Conservation (phyloP, 139 green algal genomes). For the Tetraselmis striata region DNA sequence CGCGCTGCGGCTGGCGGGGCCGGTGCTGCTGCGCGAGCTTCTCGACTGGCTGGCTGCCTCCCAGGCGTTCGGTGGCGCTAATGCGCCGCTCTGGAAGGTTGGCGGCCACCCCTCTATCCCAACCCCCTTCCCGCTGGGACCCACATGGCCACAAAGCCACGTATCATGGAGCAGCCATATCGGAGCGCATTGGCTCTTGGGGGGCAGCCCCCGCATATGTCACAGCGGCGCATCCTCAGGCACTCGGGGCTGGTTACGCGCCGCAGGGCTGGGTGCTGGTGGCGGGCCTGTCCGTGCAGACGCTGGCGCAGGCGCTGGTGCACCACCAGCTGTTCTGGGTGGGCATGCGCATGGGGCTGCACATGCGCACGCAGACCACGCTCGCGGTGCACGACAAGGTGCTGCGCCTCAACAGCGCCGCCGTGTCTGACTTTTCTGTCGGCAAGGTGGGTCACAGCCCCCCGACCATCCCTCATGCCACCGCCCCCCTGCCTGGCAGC, state of each 20-base stretch:
- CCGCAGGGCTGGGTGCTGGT: conserved; percentile 68
- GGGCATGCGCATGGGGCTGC: conserved; percentile 60
- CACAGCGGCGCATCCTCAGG: no score
- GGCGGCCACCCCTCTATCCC: no score
- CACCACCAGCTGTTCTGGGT: conserved; percentile 78
- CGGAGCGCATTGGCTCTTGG: no score
- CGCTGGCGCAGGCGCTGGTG: conserved; percentile 46
- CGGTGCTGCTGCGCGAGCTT: conserved; percentile 63
- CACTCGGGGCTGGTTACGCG: no score
- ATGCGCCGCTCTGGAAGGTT: no score
- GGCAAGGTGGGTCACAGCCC: conserved; percentile 26
- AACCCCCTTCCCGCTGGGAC: no score
- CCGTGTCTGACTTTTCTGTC: conserved; percentile 37
- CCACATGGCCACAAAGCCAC: no score
- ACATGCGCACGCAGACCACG: conserved; percentile 46
- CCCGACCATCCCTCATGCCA: no score
- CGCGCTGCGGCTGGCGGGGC: conserved; percentile 36
- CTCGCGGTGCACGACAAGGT: conserved; percentile 44
- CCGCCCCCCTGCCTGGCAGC: no score
- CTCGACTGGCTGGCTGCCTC: conserved; percentile 51
- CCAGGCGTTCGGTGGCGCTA: conserved; percentile 10
- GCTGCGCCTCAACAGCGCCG: conserved; percentile 64
- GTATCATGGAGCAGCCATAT: no score
- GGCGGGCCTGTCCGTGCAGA: conserved; percentile 33
- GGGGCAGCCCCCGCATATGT: no score